phyloP scores from a whole-genome alignment of 208 protist genomes.

The Strigomonas culicis region DNA sequence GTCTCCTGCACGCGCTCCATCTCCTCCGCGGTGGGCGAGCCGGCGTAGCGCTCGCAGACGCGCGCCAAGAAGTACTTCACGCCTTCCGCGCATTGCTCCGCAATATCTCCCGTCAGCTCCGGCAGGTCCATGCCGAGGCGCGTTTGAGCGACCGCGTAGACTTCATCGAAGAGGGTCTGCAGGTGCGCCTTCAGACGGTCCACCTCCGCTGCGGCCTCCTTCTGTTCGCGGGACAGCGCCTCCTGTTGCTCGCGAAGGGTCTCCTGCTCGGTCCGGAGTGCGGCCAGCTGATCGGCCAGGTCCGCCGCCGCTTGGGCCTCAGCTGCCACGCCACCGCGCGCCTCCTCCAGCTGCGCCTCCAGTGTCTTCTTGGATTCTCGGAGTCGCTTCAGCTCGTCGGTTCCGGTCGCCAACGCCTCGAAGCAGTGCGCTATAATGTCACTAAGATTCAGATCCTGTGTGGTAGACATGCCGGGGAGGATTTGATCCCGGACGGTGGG shows the following conservation, averaged over 20 bases:
- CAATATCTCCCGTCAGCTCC: not conserved
- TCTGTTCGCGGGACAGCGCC: not conserved
- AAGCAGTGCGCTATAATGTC: not conserved
- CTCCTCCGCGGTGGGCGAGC: not conserved
- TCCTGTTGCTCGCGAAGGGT: not conserved
- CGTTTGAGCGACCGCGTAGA: not conserved
- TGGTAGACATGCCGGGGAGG: not conserved
- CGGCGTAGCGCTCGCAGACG: not conserved
- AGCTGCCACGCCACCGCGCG: not conserved
- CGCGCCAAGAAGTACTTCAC: not conserved
- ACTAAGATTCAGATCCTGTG: not conserved
- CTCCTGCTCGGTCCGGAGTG: not conserved
- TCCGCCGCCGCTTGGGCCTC: not conserved
- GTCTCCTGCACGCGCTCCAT: not conserved
- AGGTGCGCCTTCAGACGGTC: not conserved
- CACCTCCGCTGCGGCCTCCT: not conserved
- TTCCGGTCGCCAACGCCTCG: not conserved
- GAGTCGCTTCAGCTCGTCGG: not conserved
- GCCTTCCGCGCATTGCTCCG: not conserved
- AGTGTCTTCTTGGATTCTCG: not conserved
- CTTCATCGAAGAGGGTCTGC: not conserved
- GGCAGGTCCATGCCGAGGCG: not conserved
- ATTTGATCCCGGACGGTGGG: not conserved
- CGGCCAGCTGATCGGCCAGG: not conserved
- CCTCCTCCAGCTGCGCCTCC: not conserved